Evolutionary conservation across 2,329 filamentous ascomycete species (phyloP).

Genomic region (Trichoderma guizhouense): DNA sequence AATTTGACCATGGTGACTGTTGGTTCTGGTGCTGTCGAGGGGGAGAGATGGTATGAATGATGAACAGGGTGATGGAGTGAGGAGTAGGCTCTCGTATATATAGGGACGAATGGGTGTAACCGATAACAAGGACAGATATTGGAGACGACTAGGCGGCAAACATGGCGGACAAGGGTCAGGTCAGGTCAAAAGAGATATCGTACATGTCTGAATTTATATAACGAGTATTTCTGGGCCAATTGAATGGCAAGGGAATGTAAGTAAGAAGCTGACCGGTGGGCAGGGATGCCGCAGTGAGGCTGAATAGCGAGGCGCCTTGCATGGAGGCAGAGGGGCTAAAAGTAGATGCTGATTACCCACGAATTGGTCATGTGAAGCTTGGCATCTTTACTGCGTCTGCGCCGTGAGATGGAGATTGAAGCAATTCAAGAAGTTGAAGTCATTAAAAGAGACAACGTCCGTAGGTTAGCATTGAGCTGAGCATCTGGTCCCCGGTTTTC

Average conservation of each 20-base stretch:
- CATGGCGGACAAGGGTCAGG: not conserved
- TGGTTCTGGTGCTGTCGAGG: not conserved
- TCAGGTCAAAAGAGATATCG: not conserved
- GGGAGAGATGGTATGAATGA: not conserved
- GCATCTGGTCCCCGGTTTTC: not conserved
- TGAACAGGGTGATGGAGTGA: not conserved
- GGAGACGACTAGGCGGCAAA: not conserved
- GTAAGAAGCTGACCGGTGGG: not conserved
- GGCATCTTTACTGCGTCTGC: not conserved
- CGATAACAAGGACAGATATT: not conserved
- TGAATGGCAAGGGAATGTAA: not conserved
- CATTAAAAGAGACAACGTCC: not conserved
- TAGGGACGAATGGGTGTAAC: not conserved
- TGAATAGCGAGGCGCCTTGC: not conserved
- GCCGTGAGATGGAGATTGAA: not conserved
- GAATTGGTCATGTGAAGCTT: not conserved
- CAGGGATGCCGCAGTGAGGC: slow-evolving; percentile 3
- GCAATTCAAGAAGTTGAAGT: not conserved
- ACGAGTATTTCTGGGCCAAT: not conserved
- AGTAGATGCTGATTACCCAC: not conserved
- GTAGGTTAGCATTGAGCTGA: not conserved
- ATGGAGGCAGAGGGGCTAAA: not conserved
- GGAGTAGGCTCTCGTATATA: not conserved
- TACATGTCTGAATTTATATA: not conserved
- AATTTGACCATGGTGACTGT: slow-evolving; percentile 1